Conservation (phyloP, 352 stramenopile species). For the Phytophthora idaei region DNA sequence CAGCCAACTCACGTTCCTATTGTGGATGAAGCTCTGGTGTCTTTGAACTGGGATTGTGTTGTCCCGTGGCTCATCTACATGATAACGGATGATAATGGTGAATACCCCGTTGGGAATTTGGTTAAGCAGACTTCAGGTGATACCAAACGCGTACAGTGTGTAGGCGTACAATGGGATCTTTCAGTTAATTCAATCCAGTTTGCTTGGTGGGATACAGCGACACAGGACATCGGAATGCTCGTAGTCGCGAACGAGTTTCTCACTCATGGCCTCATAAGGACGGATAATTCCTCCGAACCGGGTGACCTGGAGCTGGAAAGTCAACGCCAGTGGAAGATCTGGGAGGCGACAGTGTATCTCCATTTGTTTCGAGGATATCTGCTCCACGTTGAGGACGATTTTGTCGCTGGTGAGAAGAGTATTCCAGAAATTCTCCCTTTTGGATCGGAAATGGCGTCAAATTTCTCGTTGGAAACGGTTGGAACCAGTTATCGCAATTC, state of each 20-base stretch:
- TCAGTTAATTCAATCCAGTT: slow-evolving; percentile 64
- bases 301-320: not conserved
- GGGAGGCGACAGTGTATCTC: slow-evolving; percentile 66
- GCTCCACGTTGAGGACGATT: slow-evolving; percentile 35
- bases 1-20: slow-evolving; percentile 45
- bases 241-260: slow-evolving; percentile 59
- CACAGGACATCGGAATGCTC: slow-evolving; percentile 58
- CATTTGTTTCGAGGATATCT: slow-evolving; percentile 65
- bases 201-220: slow-evolving; percentile 69
- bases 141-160: slow-evolving; percentile 30
- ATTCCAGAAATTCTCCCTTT: slow-evolving; percentile 36
- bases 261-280: slow-evolving; percentile 48
- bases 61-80: slow-evolving; percentile 67
- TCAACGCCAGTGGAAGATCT: slow-evolving; percentile 43
- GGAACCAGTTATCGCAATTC: slow-evolving; percentile 65
- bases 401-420: slow-evolving; percentile 10
- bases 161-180: slow-evolving; percentile 71
- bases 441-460: slow-evolving; percentile 33
- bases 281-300: not conserved
- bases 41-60: slow-evolving; percentile 75
- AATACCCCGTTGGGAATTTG: slow-evolving; percentile 3
- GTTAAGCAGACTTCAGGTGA: not conserved
- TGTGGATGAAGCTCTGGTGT: slow-evolving; percentile 49
- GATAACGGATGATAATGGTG: slow-evolving; percentile 50
- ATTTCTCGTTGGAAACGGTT: slow-evolving; percentile 69